Base-by-base conservation (phyloP, 495 filamentous ascomycete genomes). In the Apodospora peruviana region DNA sequence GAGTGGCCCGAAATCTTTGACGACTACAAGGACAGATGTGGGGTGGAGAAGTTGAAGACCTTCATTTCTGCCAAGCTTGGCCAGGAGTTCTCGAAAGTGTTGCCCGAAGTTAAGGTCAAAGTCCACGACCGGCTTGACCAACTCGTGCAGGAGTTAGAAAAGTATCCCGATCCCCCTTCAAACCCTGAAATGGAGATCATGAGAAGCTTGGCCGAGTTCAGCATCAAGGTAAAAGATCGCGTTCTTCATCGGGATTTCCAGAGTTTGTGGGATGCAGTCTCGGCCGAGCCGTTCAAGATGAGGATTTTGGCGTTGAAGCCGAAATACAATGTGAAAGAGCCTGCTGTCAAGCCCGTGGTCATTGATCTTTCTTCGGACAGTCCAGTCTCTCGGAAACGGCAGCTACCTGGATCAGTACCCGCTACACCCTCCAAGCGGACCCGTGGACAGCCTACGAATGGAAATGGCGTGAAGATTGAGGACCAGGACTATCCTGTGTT, bases 71-170 rank as follows among this genome's bases (percentile, higher is more conserved):
- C 61, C 16, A 61, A 75, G 3, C 64, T 88, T 0, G 74, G 76
- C 2, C 60, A 70, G 1, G 75, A 83, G 36, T 85, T 87, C n/a
- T 59, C 72, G 4, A 70, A 64, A 23, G 72, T 67, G 77, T 78
- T 89, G 1, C 85, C 85, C 0, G 60, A 69, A 0, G 81, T 88
- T 19, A 78, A 78, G 27, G 47, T 71, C 0, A 75, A 84, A 43
- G 80, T 90, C 2, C 52, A 77, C 4, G 58, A 64, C 4, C 77
- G 75, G 2, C 70, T 78, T 0, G 47, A 53, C 0, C 53, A 63
- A 0, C 76, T 86, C 12, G 63, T 79, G 1, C 35, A 47, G 0
- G 68, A 81, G 42, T 63, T 88, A 0, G 51, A 53, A 0, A 59
- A 54, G 0, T 63, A 85, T 0, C 84, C 85, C 0, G 75, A 82